phyloP scores from a whole-genome alignment of 768 basidiomycete species.

The Tephrocybe rancida region DNA sequence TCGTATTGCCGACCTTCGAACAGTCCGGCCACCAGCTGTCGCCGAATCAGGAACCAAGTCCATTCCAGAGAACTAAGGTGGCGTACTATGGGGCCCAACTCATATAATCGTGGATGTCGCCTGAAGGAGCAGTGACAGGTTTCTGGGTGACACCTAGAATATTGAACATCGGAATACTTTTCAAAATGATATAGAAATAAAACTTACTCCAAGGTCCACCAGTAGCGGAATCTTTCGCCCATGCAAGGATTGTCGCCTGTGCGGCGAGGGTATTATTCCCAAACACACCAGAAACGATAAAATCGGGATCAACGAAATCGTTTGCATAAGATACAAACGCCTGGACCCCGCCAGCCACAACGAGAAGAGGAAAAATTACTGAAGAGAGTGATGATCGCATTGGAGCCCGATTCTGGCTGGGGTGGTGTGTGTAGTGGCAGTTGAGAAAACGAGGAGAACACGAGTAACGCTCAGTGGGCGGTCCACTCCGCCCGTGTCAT shows the following conservation, averaged over 20 bases:
- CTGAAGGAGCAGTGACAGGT: slow-evolving; percentile 48
- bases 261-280: slow-evolving; percentile 44
- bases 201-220: slow-evolving; percentile 60
- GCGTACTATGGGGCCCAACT: slow-evolving; percentile 73
- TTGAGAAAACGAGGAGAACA: not conserved
- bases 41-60: not conserved
- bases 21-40: slow-evolving; percentile 68
- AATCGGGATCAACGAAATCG: slow-evolving; percentile 57
- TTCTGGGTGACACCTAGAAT: slow-evolving; percentile 50
- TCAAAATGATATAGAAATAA: not conserved
- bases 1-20: slow-evolving; percentile 56
- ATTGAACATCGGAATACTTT: not conserved
- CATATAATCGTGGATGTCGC: slow-evolving; percentile 64
- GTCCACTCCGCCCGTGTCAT: not conserved
- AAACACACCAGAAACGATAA: slow-evolving; percentile 45
- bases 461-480: not conserved
- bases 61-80: not conserved
- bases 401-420: slow-evolving; percentile 18
- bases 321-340: slow-evolving; percentile 50
- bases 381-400: slow-evolving; percentile 33
- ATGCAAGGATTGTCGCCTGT: slow-evolving; percentile 43
- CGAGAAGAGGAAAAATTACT: slow-evolving; percentile 19
- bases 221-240: slow-evolving; percentile 45
- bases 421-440: not conserved
- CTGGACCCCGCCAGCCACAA: slow-evolving; percentile 13